These are phyloP conservation scores for Nicotiana noctiflora DNA, from an alignment of 257 asterid species.

Conservation along the genomic window DNA sequence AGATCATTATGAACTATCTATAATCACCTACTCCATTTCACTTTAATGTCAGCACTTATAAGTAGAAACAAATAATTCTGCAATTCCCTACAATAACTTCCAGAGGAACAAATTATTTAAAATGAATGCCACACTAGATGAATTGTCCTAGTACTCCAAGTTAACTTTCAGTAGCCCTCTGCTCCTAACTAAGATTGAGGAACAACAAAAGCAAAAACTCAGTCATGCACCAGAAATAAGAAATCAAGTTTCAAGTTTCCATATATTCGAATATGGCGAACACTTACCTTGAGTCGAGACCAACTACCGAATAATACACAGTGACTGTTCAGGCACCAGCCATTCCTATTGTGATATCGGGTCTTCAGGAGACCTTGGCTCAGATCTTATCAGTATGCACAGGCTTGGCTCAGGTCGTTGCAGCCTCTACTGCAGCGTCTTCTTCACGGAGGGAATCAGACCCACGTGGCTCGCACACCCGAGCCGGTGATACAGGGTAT, in stretches of 20 bases:
- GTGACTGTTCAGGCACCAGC: neutral
- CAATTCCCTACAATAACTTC: neutral
- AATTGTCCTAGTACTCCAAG: neutral
- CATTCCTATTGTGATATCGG: too few species aligned
- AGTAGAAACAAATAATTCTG: neutral
- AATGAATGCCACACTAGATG: neutral
- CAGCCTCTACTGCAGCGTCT: too few species aligned
- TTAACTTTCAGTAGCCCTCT: neutral
- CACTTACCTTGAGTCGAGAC: neutral
- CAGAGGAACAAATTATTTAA: neutral
- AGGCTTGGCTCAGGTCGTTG: too few species aligned
- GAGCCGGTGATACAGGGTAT: too few species aligned
- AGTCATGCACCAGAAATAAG: neutral
- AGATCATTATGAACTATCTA: slow-evolving; percentile 2
- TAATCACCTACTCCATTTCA: neutral
- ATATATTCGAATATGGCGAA: neutral
- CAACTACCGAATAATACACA: neutral
- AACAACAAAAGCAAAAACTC: neutral
- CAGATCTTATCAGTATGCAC: too few species aligned
- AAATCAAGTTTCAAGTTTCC: neutral
- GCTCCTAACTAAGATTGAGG: neutral
- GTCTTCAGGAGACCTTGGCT: too few species aligned
- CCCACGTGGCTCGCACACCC: too few species aligned
- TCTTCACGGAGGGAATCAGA: too few species aligned
- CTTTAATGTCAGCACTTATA: neutral